Conservation (phyloP, 2,329 filamentous ascomycete species). For the Talaromyces piceae region DNA sequence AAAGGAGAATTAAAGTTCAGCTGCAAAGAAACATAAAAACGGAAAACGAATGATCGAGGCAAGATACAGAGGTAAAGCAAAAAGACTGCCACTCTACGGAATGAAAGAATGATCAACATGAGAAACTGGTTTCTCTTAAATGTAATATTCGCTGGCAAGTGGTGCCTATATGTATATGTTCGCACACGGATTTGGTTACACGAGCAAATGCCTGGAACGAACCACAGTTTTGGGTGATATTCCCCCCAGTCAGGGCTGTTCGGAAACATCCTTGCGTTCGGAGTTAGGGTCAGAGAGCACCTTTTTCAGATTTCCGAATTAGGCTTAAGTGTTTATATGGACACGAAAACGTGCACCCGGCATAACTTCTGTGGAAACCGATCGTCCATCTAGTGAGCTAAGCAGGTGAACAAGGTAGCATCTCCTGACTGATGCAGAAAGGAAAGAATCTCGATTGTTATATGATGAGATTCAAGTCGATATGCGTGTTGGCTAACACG, state of each 20-base stretch:
- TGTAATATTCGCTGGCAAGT: neutral
- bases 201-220: neutral
- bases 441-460: neutral
- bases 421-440: neutral
- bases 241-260: neutral
- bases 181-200: neutral
- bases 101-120: conserved; percentile 1
- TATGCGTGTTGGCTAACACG: neutral
- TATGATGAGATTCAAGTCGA: neutral
- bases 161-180: neutral
- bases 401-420: neutral
- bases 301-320: neutral
- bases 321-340: neutral
- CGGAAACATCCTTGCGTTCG: neutral
- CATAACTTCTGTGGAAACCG: neutral
- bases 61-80: neutral
- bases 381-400: neutral
- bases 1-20: neutral
- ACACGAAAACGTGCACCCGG: neutral
- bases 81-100: neutral
- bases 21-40: neutral
- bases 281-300: neutral
- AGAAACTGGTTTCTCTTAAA: neutral
- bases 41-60: neutral
- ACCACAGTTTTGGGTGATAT: neutral